Percentiles rank a stretch among this genome's conserved stretches.
Evolutionary conservation across 768 basidiomycete species (phyloP).

Genomic region (Mycena polygramma): DNA sequence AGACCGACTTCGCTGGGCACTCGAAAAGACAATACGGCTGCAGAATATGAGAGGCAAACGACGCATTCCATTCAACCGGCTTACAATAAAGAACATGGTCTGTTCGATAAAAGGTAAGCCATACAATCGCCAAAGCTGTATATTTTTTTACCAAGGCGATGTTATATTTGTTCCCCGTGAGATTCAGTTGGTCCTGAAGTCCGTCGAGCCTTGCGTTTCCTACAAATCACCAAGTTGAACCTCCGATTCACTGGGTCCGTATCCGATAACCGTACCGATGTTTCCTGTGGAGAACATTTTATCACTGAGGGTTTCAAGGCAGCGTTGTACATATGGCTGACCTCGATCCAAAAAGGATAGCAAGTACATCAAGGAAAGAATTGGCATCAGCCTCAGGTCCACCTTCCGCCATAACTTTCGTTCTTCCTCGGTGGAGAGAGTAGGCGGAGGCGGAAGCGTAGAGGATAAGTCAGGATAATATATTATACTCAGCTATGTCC

Average conservation of each 20-base stretch:
- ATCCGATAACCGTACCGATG: constrained; percentile 57
- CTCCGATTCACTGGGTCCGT: background rate
- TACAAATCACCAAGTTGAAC: constrained; percentile 29
- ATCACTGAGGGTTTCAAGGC: too few relatives aligned
- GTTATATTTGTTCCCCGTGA: constrained; percentile 74
- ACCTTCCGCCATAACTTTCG: constrained; percentile 69
- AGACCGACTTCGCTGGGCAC: constrained; percentile 75
- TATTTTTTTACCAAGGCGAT: constrained; percentile 64
- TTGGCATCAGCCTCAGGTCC: constrained; percentile 69
- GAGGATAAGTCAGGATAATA: too few relatives aligned
- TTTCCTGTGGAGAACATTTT: constrained; percentile 55
- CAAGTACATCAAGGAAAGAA: constrained; percentile 72
- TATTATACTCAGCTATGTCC: too few relatives aligned
- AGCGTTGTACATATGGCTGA: too few relatives aligned
- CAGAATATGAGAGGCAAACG: background rate
- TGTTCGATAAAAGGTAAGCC: constrained; percentile 40
- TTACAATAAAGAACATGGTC: constrained; percentile 81
- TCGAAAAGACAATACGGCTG: constrained; percentile 75
- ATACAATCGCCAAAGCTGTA: constrained; percentile 6
- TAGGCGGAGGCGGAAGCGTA: constrained; percentile 59
- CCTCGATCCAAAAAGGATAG: constrained; percentile 77
- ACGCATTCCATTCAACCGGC: constrained; percentile 33
- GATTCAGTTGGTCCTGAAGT: constrained; percentile 64
- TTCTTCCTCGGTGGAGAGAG: constrained; percentile 63
- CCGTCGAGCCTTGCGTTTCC: constrained; percentile 81